A percentile compares a stretch with the other conserved stretches of the same genome.
Evolutionary conservation across 2,329 filamentous ascomycete species (phyloP).

Genomic region (Fusarium mundagurra): DNA sequence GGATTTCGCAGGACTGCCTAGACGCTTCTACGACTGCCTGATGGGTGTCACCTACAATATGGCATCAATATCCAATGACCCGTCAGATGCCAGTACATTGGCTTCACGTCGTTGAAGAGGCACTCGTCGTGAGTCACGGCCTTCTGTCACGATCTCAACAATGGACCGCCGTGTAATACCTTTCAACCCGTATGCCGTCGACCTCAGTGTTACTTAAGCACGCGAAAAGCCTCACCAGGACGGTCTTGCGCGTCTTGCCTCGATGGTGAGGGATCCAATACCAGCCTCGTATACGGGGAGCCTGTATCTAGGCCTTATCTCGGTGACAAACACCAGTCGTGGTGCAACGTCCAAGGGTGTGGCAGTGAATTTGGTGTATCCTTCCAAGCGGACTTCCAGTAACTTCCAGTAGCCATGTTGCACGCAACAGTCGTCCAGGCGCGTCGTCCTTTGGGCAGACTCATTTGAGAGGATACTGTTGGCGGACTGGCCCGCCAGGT

Average conservation of each 20-base stretch:
- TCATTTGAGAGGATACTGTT: background rate
- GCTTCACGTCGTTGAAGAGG: accelerated
- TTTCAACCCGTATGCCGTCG: background rate
- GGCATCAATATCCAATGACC: background rate
- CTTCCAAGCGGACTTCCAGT: no score
- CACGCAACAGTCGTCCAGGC: background rate
- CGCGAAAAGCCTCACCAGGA: background rate
- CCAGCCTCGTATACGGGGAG: background rate
- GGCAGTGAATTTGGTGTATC: background rate
- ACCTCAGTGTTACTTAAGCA: background rate
- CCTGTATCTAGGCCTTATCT: background rate
- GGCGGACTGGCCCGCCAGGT: accelerated
- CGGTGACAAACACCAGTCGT: background rate
- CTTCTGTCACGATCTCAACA: background rate
- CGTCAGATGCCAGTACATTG: background rate
- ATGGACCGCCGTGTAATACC: accelerated
- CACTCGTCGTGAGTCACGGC: accelerated
- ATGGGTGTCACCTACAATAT: accelerated
- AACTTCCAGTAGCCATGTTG: background rate
- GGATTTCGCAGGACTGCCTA: background rate
- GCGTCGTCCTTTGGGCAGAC: background rate
- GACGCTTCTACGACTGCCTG: background rate
- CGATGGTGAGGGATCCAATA: background rate
- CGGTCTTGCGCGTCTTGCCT: background rate
- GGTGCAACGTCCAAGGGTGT: background rate